These are phyloP conservation scores for Saccharum officinarum DNA, from an alignment of 176 grass and related monocot species.

Conservation along the genomic window DNA sequence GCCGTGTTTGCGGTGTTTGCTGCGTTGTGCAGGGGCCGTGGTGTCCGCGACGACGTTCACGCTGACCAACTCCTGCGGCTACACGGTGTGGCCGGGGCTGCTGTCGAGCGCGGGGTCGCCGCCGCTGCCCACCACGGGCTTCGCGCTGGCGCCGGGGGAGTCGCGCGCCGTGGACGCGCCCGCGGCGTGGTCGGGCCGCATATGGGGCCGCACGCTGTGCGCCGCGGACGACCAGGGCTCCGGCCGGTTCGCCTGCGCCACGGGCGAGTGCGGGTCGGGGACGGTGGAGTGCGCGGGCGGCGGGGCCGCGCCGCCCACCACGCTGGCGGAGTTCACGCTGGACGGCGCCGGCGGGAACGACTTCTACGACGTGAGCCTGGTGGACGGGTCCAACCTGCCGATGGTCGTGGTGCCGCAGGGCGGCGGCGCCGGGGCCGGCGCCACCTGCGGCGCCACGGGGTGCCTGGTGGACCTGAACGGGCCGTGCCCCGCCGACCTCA, in stretches of 20 bases:
- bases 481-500: conserved; percentile 58
- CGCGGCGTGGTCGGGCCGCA: conserved; percentile 55
- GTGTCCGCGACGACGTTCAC: conserved; percentile 54
- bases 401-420: conserved; percentile 58
- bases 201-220: conserved; percentile 66
- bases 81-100: conserved; percentile 67
- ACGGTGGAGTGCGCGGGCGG: conserved; percentile 45
- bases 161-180: conserved; percentile 45
- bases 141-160: conserved; percentile 52
- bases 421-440: not conserved
- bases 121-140: conserved; percentile 50
- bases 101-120: conserved; percentile 58
- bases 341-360: conserved; percentile 51
- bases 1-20: not conserved
- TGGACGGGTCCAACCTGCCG: conserved; percentile 80
- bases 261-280: conserved; percentile 57
- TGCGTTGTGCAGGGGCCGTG: not conserved
- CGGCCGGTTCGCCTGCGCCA: conserved; percentile 46
- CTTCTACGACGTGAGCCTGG: conserved; percentile 93
- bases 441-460: conserved; percentile 57
- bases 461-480: conserved; percentile 74
- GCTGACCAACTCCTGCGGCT: conserved; percentile 63
- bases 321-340: conserved; percentile 66
- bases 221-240: not conserved
- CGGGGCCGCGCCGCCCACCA: conserved; percentile 37